Evolutionary conservation across 176 grass and related monocot species (phyloP).

Genomic region (Calamus simplicifolius): DNA sequence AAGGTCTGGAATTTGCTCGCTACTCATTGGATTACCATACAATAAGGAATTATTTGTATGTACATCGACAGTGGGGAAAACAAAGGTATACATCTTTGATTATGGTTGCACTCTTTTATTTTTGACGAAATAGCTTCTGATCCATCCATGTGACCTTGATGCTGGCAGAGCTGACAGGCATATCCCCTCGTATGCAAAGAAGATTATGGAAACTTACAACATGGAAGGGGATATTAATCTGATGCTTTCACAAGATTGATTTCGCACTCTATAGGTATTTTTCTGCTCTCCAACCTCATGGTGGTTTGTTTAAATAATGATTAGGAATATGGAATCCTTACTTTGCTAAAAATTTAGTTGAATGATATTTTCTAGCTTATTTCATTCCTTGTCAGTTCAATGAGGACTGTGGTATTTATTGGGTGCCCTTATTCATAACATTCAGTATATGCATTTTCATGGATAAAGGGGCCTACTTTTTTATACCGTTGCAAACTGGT

Average conservation of each 20-base stretch:
- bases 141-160: background rate
- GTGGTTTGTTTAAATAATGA: background rate
- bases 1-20: conserved; percentile 92
- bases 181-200: conserved; percentile 76
- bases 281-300: background rate
- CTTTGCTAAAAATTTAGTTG: too few species aligned
- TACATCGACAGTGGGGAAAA: conserved; percentile 68
- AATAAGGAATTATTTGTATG: conserved; percentile 80
- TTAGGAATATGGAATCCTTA: too few species aligned
- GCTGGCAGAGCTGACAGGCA: conserved; percentile 65
- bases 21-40: conserved; percentile 97
- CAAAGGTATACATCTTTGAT: conserved; percentile 31
- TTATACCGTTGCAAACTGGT: too few species aligned
- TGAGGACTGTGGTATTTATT: too few species aligned
- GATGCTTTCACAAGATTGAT: conserved; percentile 36
- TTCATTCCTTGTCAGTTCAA: too few species aligned
- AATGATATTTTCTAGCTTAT: too few species aligned
- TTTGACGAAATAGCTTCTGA: background rate
- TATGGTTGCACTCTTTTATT: background rate
- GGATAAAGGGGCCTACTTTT: too few species aligned
- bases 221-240: conserved; percentile 41
- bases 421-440: too few species aligned
- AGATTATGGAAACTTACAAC: conserved; percentile 76
- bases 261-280: background rate
- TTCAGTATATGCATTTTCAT: too few species aligned